These are phyloP conservation scores for Ceratobasidium sp. DNA, from an alignment of 1,284 basidiomycete genomes.

Conservation along the genomic window DNA sequence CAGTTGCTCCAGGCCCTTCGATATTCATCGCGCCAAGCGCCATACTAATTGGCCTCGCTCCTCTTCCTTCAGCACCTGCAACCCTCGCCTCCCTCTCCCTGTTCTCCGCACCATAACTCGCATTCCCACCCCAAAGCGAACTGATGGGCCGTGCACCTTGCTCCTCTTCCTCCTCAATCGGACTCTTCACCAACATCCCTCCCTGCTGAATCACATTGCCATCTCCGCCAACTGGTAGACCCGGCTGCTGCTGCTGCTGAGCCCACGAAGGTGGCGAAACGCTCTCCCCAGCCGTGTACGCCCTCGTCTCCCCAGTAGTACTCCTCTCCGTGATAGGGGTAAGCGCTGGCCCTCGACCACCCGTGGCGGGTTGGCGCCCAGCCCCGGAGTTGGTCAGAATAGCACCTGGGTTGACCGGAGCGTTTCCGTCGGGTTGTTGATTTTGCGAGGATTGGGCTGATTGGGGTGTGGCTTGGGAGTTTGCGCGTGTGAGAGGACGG, in stretches of 20 bases:
- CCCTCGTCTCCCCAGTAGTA: conserved; percentile 50
- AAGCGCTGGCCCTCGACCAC: conserved; percentile 49
- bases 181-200: conserved; percentile 25
- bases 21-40: conserved; percentile 36
- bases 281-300: conserved; percentile 46
- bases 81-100: neutral
- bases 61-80: neutral
- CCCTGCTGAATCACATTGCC: conserved; percentile 2
- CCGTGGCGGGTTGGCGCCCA: conserved; percentile 47
- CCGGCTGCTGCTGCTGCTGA: conserved; percentile 26
- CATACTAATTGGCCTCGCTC: conserved; percentile 37
- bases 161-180: conserved; percentile 40
- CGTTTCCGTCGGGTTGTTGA: conserved; percentile 46
- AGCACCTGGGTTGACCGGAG: conserved; percentile 45
- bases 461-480: neutral
- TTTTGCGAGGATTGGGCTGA: conserved; percentile 41
- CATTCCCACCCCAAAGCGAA: neutral
- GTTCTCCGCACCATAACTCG: no score
- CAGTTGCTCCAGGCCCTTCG: conserved; percentile 26
- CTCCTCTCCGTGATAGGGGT: conserved; percentile 63
- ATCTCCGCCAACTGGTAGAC: neutral
- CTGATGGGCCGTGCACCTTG: neutral
- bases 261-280: conserved; percentile 46
- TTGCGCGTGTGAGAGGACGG: conserved; percentile 48
- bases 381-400: no score